These are phyloP conservation scores for Fusarium torulosum DNA, from an alignment of 2,329 filamentous ascomycete genomes.

Conservation along the genomic window DNA sequence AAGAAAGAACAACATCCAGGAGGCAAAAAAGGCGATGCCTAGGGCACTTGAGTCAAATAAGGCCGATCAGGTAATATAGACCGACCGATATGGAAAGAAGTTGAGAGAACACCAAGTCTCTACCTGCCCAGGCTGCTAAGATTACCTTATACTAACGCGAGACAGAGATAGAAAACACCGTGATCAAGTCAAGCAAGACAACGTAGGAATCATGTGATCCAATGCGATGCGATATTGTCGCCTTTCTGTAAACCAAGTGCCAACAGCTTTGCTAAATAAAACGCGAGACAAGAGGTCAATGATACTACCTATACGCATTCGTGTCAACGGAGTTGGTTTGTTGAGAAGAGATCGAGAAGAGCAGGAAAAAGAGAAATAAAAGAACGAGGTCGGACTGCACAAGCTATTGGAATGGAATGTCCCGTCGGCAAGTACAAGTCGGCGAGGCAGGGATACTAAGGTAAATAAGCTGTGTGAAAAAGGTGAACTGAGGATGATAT, in stretches of 20 bases:
- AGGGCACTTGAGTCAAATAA: too few species aligned
- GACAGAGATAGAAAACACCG: slow-evolving; percentile 5
- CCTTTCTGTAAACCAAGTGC: not conserved
- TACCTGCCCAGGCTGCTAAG: not conserved
- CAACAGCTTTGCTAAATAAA: too few species aligned
- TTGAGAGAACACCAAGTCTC: slow-evolving; percentile 1
- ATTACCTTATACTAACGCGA: too few species aligned
- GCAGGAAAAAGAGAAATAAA: not conserved
- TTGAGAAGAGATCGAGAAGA: not conserved
- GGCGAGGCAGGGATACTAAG: too few species aligned
- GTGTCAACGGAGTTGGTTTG: not conserved
- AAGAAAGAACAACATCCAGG: too few species aligned
- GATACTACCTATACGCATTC: not conserved
- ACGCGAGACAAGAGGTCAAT: too few species aligned
- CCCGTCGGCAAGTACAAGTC: too few species aligned
- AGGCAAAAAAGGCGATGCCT: too few species aligned
- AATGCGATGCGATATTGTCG: not conserved
- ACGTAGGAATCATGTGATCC: slow-evolving; percentile 1
- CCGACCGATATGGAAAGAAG: slow-evolving; percentile 8
- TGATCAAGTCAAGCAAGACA: not conserved
- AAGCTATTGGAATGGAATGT: too few species aligned
- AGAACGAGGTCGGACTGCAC: not conserved
- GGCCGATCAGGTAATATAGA: not conserved
- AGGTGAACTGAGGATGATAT: too few species aligned
- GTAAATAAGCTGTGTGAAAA: too few species aligned